Base-by-base conservation (phyloP, 768 basidiomycete species). In the Ephemerocybe angulata region DNA sequence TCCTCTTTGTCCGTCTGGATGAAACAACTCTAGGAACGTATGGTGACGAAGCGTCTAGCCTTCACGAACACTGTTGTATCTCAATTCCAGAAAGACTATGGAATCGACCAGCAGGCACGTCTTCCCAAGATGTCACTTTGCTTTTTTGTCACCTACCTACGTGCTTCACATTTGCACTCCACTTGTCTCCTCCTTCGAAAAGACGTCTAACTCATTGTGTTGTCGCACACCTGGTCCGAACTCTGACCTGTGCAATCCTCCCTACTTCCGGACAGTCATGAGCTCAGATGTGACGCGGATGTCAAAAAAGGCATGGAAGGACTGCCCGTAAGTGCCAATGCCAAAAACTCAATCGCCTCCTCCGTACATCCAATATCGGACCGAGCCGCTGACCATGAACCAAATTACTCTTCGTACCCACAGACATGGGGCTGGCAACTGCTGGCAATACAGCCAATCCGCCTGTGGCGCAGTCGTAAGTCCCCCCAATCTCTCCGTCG, bases 391-490 rank as follows among this genome's bases (percentile, higher is more conserved):
- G 35, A 15, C 22, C 21, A 4, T 13, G 7, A 15, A 7, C 31
- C 27, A 11, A 10, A 8, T 10, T 7, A 29, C 28, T 33, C 6
- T 15, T 13, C 29, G 22, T 11, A 31, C 22, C 37, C 22, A 37
- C 38, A 8, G 19, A 86, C 80, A 30, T 98, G 97, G 97, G 81
- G n/a, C n/a, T n/a, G n/a, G n/a, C n/a, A n/a, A n/a, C n/a, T n/a
- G 91, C 21, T 98, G 95, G 93, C 75, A 80, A 13, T 97, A 85
- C 63, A 96, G 95, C 0, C 90, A 95, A 65, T 85, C 86, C 57
- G 42, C 63, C 3, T 84, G 83, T 82, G 84, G 82, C 11, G 63
- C 8, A 19, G 5, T 50, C 10, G 48, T 50, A 33, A 4, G 48
- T 50, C 41, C n/a, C n/a, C n/a, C n/a, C n/a, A n/a, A n/a, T n/a